phyloP scores from a whole-genome alignment of 1,284 basidiomycete species.

The Ustilago curta region DNA sequence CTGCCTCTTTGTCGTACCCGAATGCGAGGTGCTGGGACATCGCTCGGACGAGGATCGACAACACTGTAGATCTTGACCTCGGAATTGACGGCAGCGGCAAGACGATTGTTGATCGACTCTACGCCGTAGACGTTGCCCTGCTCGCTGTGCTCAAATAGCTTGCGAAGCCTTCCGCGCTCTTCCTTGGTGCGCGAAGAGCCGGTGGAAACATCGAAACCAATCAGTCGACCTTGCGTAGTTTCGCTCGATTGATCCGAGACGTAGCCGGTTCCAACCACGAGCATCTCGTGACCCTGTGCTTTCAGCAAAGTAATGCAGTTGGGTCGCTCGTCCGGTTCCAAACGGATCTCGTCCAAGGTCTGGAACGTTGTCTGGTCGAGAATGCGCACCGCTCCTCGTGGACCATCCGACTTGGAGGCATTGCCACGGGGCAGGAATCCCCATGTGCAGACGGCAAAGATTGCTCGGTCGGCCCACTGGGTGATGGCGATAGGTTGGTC shows the following conservation, averaged over 20 bases:
- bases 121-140: conserved; percentile 63
- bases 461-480: conserved; percentile 32
- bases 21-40: conserved; percentile 16
- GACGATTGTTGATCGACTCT: conserved; percentile 22
- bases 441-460: conserved; percentile 53
- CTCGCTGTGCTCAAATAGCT: conserved; percentile 50
- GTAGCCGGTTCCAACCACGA: conserved; percentile 63
- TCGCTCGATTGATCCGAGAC: conserved; percentile 35
- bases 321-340: conserved; percentile 60
- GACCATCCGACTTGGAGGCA: conserved; percentile 10
- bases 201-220: conserved; percentile 43
- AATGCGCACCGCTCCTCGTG: conserved; percentile 35
- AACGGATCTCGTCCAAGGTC: conserved; percentile 32
- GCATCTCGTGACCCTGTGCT: conserved; percentile 23
- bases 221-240: conserved; percentile 49
- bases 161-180: conserved; percentile 24
- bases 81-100: conserved; percentile 63
- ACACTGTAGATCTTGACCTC: conserved; percentile 55
- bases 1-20: conserved; percentile 39
- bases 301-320: conserved; percentile 50
- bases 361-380: conserved; percentile 27
- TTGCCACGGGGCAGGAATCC: conserved; percentile 46
- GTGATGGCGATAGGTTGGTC: conserved; percentile 68
- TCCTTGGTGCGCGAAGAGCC: conserved; percentile 36
- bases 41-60: conserved; percentile 19